Conservation (phyloP, 2,329 filamentous ascomycete species). For the Stachybotrys chlorohalonatus region DNA sequence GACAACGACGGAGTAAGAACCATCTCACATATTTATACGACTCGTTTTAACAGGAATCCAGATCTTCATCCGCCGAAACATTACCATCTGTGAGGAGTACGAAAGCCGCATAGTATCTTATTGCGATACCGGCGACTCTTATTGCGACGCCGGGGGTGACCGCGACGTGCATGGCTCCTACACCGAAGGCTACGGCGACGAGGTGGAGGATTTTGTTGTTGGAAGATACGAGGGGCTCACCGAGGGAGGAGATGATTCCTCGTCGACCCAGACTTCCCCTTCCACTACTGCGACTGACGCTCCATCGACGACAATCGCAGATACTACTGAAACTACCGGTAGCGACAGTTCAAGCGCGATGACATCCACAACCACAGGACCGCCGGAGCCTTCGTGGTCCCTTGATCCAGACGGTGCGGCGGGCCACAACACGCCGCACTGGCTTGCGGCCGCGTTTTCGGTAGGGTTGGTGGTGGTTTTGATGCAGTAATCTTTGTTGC, state of each 20-base stretch:
- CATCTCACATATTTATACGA: background rate
- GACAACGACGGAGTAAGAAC: conserved; percentile 25
- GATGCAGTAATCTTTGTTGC: background rate
- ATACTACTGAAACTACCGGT: background rate
- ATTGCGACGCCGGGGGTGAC: conserved; percentile 25
- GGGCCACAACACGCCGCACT: background rate
- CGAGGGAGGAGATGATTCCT: conserved; percentile 2
- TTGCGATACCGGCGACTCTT: conserved; percentile 32
- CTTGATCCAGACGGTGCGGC: background rate
- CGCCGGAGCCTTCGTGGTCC: background rate
- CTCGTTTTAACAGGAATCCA: conserved; percentile 4
- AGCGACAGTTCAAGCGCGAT: background rate
- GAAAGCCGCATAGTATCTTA: conserved; percentile 26
- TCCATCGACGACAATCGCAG: background rate
- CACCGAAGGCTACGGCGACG: conserved; percentile 21
- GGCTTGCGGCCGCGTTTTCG: background rate
- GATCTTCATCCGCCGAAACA: conserved; percentile 27
- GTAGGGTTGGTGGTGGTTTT: background rate
- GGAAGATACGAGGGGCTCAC: conserved; percentile 16
- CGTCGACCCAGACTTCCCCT: conserved; percentile 3
- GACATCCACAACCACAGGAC: background rate
- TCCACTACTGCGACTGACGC: background rate
- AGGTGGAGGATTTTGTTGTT: conserved; percentile 25
- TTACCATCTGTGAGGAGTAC: conserved; percentile 31
- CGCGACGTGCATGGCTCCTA: conserved; percentile 24